Conservation (phyloP, 2,329 filamentous ascomycete genomes). For the Tolypocladium cylindrosporum region DNA sequence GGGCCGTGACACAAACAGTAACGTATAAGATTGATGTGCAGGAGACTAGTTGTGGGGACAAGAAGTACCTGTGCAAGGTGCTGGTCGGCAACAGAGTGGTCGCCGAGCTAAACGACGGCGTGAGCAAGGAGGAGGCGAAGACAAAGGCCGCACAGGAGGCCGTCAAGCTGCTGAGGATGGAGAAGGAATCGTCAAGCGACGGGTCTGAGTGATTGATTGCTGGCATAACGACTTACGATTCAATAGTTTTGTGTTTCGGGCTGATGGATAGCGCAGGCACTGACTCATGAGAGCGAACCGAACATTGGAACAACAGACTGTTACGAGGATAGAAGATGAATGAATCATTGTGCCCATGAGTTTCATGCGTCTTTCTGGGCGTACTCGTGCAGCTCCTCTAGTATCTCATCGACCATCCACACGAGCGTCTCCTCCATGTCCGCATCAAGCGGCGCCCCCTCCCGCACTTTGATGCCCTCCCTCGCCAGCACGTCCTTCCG, state of each 20-base stretch:
- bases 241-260: background rate
- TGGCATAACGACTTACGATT: background rate
- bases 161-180: constrained; percentile 22
- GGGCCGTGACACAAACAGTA: constrained; percentile 43
- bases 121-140: constrained; percentile 41
- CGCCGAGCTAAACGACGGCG: constrained; percentile 32
- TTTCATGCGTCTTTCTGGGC: constrained; percentile 1
- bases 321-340: background rate
- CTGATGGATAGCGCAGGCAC: background rate
- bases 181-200: constrained; percentile 3
- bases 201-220: background rate
- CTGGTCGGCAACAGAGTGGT: constrained; percentile 36
- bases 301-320: no score
- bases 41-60: constrained; percentile 10
- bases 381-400: constrained; percentile 32
- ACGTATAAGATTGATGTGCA: constrained; percentile 35
- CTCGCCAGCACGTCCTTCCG: constrained; percentile 32
- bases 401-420: constrained; percentile 59
- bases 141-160: constrained; percentile 45
- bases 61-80: constrained; percentile 34
- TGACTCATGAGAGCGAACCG: background rate
- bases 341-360: background rate
- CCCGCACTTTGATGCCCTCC: constrained; percentile 39
- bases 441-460: constrained; percentile 34
- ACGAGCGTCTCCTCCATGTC: constrained; percentile 52